Percentiles rank a stretch among this genome's conserved stretches.
Evolutionary conservation across 2,329 filamentous ascomycete genomes (phyloP).

Genomic region (Sclerotiophoma versabilis): DNA sequence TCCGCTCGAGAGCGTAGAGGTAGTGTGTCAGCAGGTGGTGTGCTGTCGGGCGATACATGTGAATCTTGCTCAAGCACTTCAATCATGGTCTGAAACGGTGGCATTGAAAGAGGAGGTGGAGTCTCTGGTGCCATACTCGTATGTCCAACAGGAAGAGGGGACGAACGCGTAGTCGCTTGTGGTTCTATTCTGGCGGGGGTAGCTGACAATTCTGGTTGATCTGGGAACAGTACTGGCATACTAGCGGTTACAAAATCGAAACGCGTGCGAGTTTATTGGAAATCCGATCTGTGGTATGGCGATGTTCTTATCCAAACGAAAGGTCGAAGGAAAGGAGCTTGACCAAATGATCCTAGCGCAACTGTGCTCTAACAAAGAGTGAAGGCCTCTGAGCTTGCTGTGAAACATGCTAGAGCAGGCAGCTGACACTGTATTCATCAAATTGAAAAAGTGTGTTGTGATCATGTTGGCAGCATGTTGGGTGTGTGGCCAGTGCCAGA

Average conservation of each 20-base stretch:
- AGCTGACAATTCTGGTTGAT: not conserved
- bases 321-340: not conserved
- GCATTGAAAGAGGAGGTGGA: too few relatives aligned
- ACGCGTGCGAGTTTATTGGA: too few relatives aligned
- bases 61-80: too few relatives aligned
- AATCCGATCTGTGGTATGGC: too few relatives aligned
- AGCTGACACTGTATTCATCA: too few relatives aligned
- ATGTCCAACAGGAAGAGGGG: too few relatives aligned
- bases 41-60: not conserved
- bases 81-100: not conserved
- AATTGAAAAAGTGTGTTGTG: too few relatives aligned
- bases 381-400: not conserved
- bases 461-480: too few relatives aligned
- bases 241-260: not conserved
- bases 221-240: not conserved
- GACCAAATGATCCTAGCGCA: not conserved
- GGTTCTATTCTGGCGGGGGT: too few relatives aligned
- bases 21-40: not conserved
- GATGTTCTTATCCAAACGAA: too few relatives aligned
- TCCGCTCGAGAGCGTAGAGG: constrained; percentile 2
- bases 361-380: not conserved
- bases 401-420: not conserved
- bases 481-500: not conserved
- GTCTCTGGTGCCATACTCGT: too few relatives aligned
- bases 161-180: too few relatives aligned